These are phyloP conservation scores for Vitis labrusca DNA, from an alignment of 164 flowering plant species.

Conservation along the genomic window DNA sequence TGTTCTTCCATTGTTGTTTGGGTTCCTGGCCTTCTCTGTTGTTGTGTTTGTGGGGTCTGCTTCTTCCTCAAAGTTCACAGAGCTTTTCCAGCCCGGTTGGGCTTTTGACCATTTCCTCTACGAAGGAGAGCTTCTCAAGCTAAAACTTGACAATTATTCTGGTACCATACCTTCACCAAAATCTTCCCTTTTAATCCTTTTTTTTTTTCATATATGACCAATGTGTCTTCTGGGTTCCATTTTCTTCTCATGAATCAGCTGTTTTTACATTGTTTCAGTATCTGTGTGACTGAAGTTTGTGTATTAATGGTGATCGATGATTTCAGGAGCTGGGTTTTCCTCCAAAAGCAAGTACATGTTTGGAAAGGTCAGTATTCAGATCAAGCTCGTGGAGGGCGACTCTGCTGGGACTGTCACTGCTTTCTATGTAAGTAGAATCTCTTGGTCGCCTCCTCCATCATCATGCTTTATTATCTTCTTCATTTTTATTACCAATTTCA, in stretches of 20 bases:
- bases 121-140: constrained; percentile 74
- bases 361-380: constrained; percentile 78
- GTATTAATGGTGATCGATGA: not conserved
- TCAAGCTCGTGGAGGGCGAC: constrained; percentile 91
- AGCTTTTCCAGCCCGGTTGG: constrained; percentile 82
- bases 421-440: constrained; percentile 63
- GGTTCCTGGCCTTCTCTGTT: constrained; percentile 19
- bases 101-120: constrained; percentile 66
- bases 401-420: constrained; percentile 99
- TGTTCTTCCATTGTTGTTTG: constrained; percentile 8
- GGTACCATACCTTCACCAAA: constrained; percentile 38
- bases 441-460: no score
- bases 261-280: not conserved
- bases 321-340: constrained; percentile 81
- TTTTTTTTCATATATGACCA: not conserved
- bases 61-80: constrained; percentile 56
- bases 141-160: constrained; percentile 81
- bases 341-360: constrained; percentile 91
- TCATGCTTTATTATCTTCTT: no score
- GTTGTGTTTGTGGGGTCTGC: constrained; percentile 29
- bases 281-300: not conserved
- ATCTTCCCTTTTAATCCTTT: not conserved
- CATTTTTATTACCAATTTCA: no score
- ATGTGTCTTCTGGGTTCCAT: not conserved
- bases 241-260: not conserved